Percentiles rank a stretch among this genome's conserved stretches.
phyloP scores from a whole-genome alignment of 2,329 filamentous ascomycete genomes.

The Colletotrichum sp. region DNA sequence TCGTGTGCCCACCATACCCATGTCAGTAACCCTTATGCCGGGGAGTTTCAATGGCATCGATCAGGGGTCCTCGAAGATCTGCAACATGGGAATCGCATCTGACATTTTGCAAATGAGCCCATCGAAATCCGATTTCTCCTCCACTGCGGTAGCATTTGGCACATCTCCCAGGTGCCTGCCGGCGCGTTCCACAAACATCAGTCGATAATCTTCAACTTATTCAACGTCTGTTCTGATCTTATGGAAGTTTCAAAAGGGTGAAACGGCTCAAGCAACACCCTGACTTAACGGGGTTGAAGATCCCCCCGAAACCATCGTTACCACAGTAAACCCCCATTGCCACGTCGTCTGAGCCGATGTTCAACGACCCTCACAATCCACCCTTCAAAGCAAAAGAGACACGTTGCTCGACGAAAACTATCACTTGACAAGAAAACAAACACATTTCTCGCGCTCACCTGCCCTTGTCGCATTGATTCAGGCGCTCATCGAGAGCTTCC shows the following conservation, averaged over 20 bases:
- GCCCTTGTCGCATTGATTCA: background rate
- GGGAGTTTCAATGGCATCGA: constrained; percentile 2
- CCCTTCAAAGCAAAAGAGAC: background rate
- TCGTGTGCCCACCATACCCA: constrained; percentile 6
- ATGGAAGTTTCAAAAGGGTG: background rate
- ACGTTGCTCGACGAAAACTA: background rate
- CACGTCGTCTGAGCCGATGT: background rate
- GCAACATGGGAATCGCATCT: background rate
- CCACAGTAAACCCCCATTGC: background rate
- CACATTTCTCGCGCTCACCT: background rate
- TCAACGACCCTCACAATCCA: background rate
- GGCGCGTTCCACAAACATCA: constrained; percentile 7
- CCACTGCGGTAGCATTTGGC: background rate
- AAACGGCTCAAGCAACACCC: constrained; percentile 4
- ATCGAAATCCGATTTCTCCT: background rate
- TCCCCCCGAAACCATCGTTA: background rate
- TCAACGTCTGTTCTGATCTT: constrained; percentile 3
- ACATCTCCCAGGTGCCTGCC: background rate
- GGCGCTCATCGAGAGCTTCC: background rate
- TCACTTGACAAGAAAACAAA: background rate
- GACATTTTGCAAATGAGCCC: background rate
- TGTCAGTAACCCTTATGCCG: constrained; percentile 1
- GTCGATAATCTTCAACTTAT: constrained; percentile 3
- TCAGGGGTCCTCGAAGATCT: background rate
- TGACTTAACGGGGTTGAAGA: background rate